Evolutionary conservation across 2,329 filamentous ascomycete species (phyloP).

Genomic region (Remersonia thermophila): DNA sequence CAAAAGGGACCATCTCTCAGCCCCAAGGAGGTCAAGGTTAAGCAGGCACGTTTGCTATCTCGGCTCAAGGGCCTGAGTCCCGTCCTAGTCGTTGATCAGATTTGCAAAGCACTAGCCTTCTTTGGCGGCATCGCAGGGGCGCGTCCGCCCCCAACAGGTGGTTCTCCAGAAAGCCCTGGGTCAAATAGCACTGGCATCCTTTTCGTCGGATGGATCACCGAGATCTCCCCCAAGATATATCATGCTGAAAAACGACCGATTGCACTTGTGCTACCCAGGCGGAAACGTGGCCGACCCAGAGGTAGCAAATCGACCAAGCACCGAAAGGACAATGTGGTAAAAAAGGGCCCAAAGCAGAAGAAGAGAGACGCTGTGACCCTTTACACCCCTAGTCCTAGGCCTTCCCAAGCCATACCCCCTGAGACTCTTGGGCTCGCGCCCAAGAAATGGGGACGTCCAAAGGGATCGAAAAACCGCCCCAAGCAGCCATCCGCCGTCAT

Average conservation of each 20-base stretch:
- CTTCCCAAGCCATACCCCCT: too few relatives aligned
- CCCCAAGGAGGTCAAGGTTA: constrained; percentile 40
- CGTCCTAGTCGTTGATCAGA: constrained; percentile 44
- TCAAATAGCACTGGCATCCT: constrained; percentile 45
- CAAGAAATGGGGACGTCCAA: constrained; percentile 36
- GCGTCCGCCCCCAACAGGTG: constrained; percentile 35
- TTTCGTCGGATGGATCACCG: constrained; percentile 49
- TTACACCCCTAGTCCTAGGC: too few relatives aligned
- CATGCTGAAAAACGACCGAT: constrained; percentile 17
- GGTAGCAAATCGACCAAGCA: constrained; percentile 40
- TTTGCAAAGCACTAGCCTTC: constrained; percentile 50
- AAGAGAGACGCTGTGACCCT: too few relatives aligned
- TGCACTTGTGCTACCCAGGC: constrained; percentile 22
- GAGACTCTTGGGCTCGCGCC: too few relatives aligned
- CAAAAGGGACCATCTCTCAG: constrained; percentile 19
- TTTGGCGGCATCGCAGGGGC: constrained; percentile 49
- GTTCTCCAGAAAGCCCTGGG: constrained; percentile 43
- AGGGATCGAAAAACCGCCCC: constrained; percentile 39
- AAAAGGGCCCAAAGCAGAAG: constrained; percentile 28
- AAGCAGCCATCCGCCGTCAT: constrained; percentile 20
- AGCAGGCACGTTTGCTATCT: constrained; percentile 47
- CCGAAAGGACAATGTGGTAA: constrained; percentile 38
- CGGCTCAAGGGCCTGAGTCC: constrained; percentile 45
- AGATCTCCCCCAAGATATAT: constrained; percentile 42
- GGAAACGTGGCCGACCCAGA: constrained; percentile 42